Conservation (phyloP, 2,329 filamentous ascomycete species). For the Curvularia sp. region DNA sequence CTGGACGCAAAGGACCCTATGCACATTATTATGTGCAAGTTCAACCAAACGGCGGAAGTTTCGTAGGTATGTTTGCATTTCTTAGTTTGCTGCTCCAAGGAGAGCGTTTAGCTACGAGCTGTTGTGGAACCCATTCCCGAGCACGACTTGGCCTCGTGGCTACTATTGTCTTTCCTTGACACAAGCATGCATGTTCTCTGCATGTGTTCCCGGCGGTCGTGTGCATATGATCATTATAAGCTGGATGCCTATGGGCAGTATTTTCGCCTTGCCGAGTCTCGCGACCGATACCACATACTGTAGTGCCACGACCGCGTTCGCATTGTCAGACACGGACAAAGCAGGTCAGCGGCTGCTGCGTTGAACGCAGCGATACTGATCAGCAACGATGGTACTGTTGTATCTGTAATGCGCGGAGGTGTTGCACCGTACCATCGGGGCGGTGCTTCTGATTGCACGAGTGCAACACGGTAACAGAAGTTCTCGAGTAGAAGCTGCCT, state of each 20-base stretch:
- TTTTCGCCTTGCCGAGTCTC: constrained; percentile 12
- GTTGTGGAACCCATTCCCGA: constrained; percentile 7
- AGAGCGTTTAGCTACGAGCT: constrained; percentile 4
- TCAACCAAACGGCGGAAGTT: constrained; percentile 70
- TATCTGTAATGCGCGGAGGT: not conserved
- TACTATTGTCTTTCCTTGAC: constrained; percentile 5
- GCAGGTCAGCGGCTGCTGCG: not conserved
- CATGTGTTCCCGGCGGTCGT: constrained; percentile 14
- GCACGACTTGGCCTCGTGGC: constrained; percentile 11
- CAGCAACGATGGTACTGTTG: constrained; percentile 8
- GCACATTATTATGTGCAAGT: constrained; percentile 89
- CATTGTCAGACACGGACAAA: constrained; percentile 10
- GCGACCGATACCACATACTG: constrained; percentile 8
- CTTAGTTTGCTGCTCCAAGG: constrained; percentile 4
- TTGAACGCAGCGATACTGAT: not conserved
- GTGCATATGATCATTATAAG: constrained; percentile 11
- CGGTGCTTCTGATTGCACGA: not conserved
- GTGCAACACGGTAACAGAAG: constrained; percentile 3
- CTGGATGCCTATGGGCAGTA: not conserved
- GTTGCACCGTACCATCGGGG: not conserved
- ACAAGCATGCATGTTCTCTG: constrained; percentile 7
- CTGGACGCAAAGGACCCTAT: constrained; percentile 71
- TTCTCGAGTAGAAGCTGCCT: not conserved
- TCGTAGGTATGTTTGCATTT: constrained; percentile 67
- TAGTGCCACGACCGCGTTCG: constrained; percentile 12